Evolutionary conservation across 1,284 basidiomycete genomes (phyloP).

Genomic region (Pseudozyma hubeiensis): DNA sequence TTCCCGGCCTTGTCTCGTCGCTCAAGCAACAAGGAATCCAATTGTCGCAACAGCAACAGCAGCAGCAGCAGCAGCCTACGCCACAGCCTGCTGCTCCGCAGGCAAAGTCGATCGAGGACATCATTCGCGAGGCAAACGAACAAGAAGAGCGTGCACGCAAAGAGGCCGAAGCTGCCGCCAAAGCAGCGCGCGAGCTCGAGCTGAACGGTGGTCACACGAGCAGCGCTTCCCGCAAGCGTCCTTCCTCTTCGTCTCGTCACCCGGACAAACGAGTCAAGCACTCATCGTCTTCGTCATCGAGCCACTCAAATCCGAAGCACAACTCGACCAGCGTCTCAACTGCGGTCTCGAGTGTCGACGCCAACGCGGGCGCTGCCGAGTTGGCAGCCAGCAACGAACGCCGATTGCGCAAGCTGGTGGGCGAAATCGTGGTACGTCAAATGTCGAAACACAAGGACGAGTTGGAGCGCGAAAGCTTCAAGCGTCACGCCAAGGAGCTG

Average conservation of each 20-base stretch:
- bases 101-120: conserved; percentile 61
- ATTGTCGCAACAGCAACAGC: conserved; percentile 18
- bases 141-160: conserved; percentile 52
- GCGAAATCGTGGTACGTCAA: conserved; percentile 86
- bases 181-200: conserved; percentile 33
- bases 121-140: conserved; percentile 65
- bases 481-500: conserved; percentile 93
- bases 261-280: conserved; percentile 47
- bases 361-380: conserved; percentile 7
- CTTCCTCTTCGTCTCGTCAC: conserved; percentile 32
- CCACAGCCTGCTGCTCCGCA: conserved; percentile 23
- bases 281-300: conserved; percentile 22
- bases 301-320: conserved; percentile 10
- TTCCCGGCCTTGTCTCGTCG: conserved; percentile 42
- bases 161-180: conserved; percentile 45
- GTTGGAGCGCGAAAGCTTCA: conserved; percentile 88
- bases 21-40: conserved; percentile 35
- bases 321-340: conserved; percentile 3
- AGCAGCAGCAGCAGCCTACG: conserved; percentile 20
- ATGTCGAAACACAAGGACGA: conserved; percentile 88
- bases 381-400: conserved; percentile 44
- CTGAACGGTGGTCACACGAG: conserved; percentile 13
- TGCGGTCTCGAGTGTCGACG: conserved; percentile 6
- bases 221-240: conserved; percentile 33
- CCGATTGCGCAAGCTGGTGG: conserved; percentile 81